phyloP scores from a whole-genome alignment of 2,329 filamentous ascomycete genomes.

The Alternaria sp. region DNA sequence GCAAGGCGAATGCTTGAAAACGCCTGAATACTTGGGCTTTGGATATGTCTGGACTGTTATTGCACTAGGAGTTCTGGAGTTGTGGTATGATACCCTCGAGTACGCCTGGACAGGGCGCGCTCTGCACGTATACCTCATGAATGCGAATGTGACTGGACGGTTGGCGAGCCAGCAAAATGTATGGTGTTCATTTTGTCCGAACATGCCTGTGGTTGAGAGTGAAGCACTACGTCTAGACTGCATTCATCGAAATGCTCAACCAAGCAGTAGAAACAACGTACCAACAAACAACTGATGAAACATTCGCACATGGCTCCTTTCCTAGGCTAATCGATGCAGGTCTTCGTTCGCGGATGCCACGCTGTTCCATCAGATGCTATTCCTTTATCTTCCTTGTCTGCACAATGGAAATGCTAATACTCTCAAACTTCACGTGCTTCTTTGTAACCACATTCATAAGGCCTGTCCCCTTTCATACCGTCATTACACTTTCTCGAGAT shows the following conservation, averaged over 20 bases:
- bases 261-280: neutral
- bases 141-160: neutral
- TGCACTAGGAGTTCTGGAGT: slow-evolving; percentile 13
- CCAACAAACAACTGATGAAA: slow-evolving; percentile 1
- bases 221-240: slow-evolving; percentile 1
- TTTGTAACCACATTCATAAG: neutral
- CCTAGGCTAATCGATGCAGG: neutral
- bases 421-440: neutral
- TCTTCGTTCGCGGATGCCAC: slow-evolving; percentile 8
- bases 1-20: slow-evolving; percentile 25
- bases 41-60: neutral
- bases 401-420: neutral
- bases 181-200: neutral
- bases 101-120: neutral
- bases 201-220: neutral
- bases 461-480: neutral
- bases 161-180: neutral
- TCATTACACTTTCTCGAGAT: neutral
- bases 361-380: neutral
- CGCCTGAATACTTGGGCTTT: neutral
- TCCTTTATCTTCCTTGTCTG: slow-evolving; percentile 5
- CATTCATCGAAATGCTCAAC: neutral
- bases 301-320: neutral
- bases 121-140: neutral
- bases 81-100: slow-evolving; percentile 21